These are phyloP conservation scores for Tausonia pullulans DNA, from an alignment of 1,284 basidiomycete genomes.

Conservation along the genomic window DNA sequence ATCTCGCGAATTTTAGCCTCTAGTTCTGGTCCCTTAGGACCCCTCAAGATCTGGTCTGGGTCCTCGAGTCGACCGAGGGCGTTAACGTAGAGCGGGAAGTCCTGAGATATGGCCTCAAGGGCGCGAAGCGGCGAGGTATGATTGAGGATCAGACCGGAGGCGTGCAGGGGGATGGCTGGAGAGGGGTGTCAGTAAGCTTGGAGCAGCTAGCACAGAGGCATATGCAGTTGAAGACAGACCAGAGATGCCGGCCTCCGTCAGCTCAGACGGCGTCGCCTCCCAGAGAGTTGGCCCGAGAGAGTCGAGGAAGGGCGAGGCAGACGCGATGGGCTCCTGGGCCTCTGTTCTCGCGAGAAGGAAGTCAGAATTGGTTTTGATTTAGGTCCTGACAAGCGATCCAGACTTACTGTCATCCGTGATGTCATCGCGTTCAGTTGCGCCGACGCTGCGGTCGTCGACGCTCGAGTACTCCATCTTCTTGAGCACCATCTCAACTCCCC, in stretches of 20 bases:
- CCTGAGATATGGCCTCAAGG: conserved; percentile 62
- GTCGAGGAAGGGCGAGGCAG: conserved; percentile 12
- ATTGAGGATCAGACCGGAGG: conserved; percentile 57
- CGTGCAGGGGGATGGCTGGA: conserved; percentile 58
- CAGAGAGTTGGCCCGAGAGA: conserved; percentile 31
- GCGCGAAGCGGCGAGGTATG: conserved; percentile 49
- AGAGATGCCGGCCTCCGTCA: conserved; percentile 52
- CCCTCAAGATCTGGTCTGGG: conserved; percentile 38
- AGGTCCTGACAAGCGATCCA: background rate
- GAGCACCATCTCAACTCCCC: conserved; percentile 80
- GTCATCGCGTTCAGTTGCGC: background rate
- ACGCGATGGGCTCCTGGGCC: no score
- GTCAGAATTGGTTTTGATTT: conserved; percentile 18
- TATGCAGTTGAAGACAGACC: conserved; percentile 32
- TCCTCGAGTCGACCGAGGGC: conserved; percentile 53
- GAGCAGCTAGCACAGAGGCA: background rate
- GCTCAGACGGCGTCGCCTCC: conserved; percentile 45
- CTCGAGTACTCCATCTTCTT: conserved; percentile 97
- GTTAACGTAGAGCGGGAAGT: conserved; percentile 75
- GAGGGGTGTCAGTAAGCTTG: background rate
- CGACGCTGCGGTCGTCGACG: conserved; percentile 58
- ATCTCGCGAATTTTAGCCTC: background rate
- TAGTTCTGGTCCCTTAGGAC: conserved; percentile 19
- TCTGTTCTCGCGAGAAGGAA: background rate
- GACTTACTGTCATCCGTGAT: background rate